Evolutionary conservation across 129 eudicot genomes (phyloP).

Genomic region (Artemisia argyi): DNA sequence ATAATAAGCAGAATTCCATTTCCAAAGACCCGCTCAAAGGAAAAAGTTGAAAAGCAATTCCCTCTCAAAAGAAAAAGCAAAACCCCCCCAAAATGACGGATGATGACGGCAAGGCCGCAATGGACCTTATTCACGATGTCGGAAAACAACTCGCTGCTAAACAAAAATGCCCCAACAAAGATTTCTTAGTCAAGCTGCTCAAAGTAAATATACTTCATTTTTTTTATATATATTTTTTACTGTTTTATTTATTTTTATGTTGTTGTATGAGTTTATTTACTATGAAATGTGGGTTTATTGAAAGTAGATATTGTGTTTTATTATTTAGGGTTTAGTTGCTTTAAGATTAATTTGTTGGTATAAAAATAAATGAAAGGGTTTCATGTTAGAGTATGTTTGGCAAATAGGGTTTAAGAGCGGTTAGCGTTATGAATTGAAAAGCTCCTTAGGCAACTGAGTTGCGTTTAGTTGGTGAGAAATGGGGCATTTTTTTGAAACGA

Average conservation of each 20-base stretch:
- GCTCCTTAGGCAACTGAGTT: too few species aligned
- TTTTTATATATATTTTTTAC: neutral
- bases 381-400: too few species aligned
- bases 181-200: constrained; percentile 59
- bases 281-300: neutral
- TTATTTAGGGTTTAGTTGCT: neutral
- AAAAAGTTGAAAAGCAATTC: neutral
- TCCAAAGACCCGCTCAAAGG: neutral
- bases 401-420: too few species aligned
- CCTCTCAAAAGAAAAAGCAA: constrained; percentile 1
- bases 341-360: too few species aligned
- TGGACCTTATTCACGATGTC: constrained; percentile 47
- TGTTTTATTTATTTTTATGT: neutral
- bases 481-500: too few species aligned
- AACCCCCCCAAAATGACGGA: constrained; percentile 36
- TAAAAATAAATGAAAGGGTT: too few species aligned
- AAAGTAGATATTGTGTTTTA: neutral
- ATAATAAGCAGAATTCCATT: too few species aligned
- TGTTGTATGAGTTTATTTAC: neutral
- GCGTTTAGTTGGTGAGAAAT: too few species aligned
- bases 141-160: constrained; percentile 60
- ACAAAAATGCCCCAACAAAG: constrained; percentile 71
- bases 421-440: too few species aligned
- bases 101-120: constrained; percentile 42
- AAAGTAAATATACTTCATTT: constrained; percentile 35